These are phyloP conservation scores for Breynia disticha DNA, from an alignment of 441 rosid genomes.

Conservation along the genomic window DNA sequence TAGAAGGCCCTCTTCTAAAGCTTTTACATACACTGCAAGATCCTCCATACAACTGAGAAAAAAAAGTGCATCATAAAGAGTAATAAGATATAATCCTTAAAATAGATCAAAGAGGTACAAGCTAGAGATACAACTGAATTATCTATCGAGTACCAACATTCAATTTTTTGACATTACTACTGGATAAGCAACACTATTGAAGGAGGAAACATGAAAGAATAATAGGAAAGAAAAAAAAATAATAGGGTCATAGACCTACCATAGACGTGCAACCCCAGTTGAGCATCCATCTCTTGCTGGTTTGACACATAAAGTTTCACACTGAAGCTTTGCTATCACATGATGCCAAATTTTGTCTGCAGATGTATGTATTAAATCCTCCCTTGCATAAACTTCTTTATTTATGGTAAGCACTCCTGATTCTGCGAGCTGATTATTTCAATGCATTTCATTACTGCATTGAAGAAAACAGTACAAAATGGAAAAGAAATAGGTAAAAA, in stretches of 20 bases:
- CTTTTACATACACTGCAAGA: slow-evolving; percentile 60
- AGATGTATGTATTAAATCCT: slow-evolving; percentile 46
- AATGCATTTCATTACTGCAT: slow-evolving; percentile 8
- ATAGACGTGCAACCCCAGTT: slow-evolving; percentile 91
- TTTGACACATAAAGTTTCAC: slow-evolving; percentile 76
- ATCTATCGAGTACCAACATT: too few species aligned
- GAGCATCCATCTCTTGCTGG: slow-evolving; percentile 98
- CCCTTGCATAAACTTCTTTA: slow-evolving; percentile 59
- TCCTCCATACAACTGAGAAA: slow-evolving; percentile 56
- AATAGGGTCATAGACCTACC: slow-evolving; percentile 33
- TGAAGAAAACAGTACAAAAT: not conserved
- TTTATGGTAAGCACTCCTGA: slow-evolving; percentile 78
- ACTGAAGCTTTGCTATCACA: slow-evolving; percentile 53
- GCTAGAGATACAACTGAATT: slow-evolving; percentile 1
- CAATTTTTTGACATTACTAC: too few species aligned
- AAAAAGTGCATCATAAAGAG: not conserved
- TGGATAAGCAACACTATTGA: too few species aligned
- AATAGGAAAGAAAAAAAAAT: not conserved
- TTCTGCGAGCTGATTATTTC: slow-evolving; percentile 52
- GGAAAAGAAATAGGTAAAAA: slow-evolving; percentile 3
- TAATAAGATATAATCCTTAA: too few species aligned
- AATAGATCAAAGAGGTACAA: not conserved
- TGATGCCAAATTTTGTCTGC: slow-evolving; percentile 48
- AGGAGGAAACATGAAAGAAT: not conserved
- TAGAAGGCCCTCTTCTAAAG: slow-evolving; percentile 59